Percentiles rank a stretch among this genome's conserved stretches.
Evolutionary conservation across 768 basidiomycete genomes (phyloP).

Genomic region (Cantharellus anzutake): DNA sequence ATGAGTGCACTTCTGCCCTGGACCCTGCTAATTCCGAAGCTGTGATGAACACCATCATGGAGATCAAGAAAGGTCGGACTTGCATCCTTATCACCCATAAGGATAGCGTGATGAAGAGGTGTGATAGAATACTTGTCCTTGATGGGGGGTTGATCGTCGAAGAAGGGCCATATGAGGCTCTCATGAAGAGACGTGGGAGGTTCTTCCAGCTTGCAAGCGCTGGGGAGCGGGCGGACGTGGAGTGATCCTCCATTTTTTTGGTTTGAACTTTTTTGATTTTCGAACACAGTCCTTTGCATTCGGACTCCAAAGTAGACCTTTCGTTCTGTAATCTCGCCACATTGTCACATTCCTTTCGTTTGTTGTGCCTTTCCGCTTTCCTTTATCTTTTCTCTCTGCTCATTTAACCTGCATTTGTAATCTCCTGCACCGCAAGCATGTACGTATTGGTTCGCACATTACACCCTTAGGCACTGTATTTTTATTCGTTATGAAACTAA

Average conservation of each 20-base stretch:
- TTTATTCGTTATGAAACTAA: no score
- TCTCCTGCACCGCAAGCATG: no score
- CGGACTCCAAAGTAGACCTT: no score
- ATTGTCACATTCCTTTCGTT: no score
- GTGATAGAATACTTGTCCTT: constrained; percentile 73
- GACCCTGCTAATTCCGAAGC: constrained; percentile 70
- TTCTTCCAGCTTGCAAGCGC: constrained; percentile 64
- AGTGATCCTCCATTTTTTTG: not conserved
- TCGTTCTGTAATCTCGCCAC: no score
- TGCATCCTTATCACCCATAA: constrained; percentile 93
- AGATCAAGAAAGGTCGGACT: constrained; percentile 49
- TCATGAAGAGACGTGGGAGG: constrained; percentile 45
- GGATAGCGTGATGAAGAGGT: constrained; percentile 73
- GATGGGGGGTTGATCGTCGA: constrained; percentile 62
- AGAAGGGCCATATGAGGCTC: constrained; percentile 52
- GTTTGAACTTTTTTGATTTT: not conserved
- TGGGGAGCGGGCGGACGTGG: constrained; percentile 38
- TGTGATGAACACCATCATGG: constrained; percentile 57
- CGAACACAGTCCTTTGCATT: not conserved
- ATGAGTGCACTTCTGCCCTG: constrained; percentile 89
- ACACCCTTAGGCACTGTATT: no score
- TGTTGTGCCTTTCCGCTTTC: no score
- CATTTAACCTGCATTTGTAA: no score
- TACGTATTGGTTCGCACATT: no score
- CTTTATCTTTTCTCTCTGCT: no score